These are phyloP conservation scores for Chalciporus pseudorubinellus DNA, from an alignment of 768 basidiomycete species.

Conservation along the genomic window DNA sequence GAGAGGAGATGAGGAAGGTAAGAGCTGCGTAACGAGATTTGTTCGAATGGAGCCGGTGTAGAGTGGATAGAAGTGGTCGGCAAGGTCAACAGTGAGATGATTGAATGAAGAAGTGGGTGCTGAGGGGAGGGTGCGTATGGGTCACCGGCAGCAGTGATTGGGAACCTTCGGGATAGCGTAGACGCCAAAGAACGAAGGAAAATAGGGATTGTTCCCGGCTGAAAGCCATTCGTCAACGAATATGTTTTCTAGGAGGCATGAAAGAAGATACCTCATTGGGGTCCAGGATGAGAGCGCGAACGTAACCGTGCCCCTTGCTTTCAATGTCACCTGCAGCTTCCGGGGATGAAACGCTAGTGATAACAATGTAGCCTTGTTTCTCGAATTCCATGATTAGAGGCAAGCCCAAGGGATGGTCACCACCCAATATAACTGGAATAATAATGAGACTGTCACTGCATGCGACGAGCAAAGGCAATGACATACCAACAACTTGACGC, in stretches of 20 bases:
- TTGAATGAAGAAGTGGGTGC: constrained; percentile 70
- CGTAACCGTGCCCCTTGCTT: constrained; percentile 64
- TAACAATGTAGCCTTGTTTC: constrained; percentile 77
- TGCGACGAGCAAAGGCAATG: neutral
- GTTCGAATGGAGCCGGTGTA: constrained; percentile 63
- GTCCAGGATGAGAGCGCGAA: constrained; percentile 79
- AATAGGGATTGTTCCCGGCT: constrained; percentile 70
- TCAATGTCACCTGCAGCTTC: constrained; percentile 68
- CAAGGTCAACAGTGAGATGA: constrained; percentile 74
- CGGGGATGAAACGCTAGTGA: constrained; percentile 71
- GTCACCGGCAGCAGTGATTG: constrained; percentile 74
- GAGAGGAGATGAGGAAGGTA: constrained; percentile 73
- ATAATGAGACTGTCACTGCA: neutral
- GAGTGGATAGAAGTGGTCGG: constrained; percentile 36
- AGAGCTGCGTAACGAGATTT: constrained; percentile 55
- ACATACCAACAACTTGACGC: constrained; percentile 46
- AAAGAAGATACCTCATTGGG: constrained; percentile 59
- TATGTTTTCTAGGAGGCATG: neutral
- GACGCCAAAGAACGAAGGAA: constrained; percentile 83
- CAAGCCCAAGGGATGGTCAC: constrained; percentile 69
- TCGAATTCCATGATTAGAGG: constrained; percentile 74
- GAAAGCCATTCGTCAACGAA: constrained; percentile 7
- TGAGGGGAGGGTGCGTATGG: constrained; percentile 67
- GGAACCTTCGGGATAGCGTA: constrained; percentile 79
- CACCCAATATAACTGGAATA: constrained; percentile 71